phyloP scores from a whole-genome alignment of 768 basidiomycete species.

The Dendrothele bispora region DNA sequence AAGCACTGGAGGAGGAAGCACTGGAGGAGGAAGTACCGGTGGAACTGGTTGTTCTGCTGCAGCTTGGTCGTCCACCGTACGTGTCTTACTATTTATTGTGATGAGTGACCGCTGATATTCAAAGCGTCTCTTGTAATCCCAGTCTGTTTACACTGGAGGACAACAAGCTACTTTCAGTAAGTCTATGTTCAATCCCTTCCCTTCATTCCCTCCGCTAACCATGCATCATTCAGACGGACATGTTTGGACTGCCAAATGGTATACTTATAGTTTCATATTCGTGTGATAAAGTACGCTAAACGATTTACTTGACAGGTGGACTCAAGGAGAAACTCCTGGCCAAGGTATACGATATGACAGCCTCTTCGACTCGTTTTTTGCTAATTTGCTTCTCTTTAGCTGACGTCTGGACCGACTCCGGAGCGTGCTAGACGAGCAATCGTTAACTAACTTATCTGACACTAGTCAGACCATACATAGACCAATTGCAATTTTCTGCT shows the following conservation, averaged over 20 bases:
- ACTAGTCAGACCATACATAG: too few species aligned
- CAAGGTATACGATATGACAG: neutral
- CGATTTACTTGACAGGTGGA: constrained; percentile 39
- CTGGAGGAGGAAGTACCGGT: constrained; percentile 15
- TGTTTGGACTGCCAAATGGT: constrained; percentile 62
- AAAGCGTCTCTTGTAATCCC: neutral
- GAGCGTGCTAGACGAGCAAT: constrained; percentile 3
- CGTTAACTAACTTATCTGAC: too few species aligned
- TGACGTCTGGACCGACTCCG: neutral
- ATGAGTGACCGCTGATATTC: neutral
- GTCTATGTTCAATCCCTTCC: constrained; percentile 8
- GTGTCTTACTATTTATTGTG: neutral
- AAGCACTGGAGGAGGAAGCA: constrained; percentile 24
- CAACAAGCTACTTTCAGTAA: constrained; percentile 44
- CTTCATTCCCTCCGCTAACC: neutral
- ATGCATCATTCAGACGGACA: constrained; percentile 36
- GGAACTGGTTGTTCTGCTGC: constrained; percentile 42
- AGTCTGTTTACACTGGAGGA: constrained; percentile 49
- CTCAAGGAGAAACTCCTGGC: constrained; percentile 55
- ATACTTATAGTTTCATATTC: neutral
- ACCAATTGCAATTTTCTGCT: too few species aligned
- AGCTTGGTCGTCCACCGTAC: constrained; percentile 48
- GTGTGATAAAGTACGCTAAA: neutral
- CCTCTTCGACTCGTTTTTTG: neutral
- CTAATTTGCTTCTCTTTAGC: neutral